phyloP scores from a whole-genome alignment of 2,329 filamentous ascomycete species.

The Colletotrichum cereale region DNA sequence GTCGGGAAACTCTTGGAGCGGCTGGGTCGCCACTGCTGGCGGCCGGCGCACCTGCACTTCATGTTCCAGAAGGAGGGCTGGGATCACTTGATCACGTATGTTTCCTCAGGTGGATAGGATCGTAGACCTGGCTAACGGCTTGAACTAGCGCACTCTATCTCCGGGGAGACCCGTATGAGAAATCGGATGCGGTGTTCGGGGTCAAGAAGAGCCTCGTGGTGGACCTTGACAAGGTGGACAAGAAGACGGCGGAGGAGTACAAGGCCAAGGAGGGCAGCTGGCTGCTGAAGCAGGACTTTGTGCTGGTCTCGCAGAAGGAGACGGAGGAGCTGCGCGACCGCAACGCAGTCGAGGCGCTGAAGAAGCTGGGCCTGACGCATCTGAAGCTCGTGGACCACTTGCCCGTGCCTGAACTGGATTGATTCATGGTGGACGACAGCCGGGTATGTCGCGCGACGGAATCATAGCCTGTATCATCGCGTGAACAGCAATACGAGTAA shows the following conservation, averaged over 20 bases:
- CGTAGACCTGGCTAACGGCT: not conserved
- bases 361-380: conserved; percentile 70
- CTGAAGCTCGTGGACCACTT: conserved; percentile 82
- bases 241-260: conserved; percentile 70
- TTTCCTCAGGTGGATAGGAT: conserved; percentile 44
- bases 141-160: conserved; percentile 77
- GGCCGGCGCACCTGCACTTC: conserved; percentile 86
- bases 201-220: conserved; percentile 86
- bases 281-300: conserved; percentile 80
- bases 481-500: not conserved
- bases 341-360: conserved; percentile 74
- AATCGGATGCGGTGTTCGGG: conserved; percentile 86
- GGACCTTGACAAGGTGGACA: conserved; percentile 66
- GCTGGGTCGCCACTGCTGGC: conserved; percentile 80
- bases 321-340: conserved; percentile 74
- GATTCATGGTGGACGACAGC: not conserved
- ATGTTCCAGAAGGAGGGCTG: conserved; percentile 87
- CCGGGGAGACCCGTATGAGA: conserved; percentile 83
- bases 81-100: conserved; percentile 86
- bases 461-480: not conserved
- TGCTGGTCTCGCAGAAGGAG: conserved; percentile 79
- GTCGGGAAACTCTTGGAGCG: conserved; percentile 78
- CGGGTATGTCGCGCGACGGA: not conserved
- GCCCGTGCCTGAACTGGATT: conserved; percentile 76
- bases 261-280: conserved; percentile 72